Evolutionary conservation across 805 yeast genomes (phyloP), one percentile per base, ranked within the genome.

Genomic region (Metschnikowia vanudenii): DNA sequence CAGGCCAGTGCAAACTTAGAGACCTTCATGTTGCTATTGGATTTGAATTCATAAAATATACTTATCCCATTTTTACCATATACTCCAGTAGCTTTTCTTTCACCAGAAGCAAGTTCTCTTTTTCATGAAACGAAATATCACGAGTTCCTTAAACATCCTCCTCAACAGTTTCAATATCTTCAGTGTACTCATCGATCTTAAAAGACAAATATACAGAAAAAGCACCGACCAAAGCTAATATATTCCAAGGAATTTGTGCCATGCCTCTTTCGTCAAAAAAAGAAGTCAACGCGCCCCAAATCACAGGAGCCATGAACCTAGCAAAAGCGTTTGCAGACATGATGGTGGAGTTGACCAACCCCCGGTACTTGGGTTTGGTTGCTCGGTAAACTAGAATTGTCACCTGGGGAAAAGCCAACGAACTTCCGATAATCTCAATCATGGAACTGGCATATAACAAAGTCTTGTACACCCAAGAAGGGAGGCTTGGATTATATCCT

Each of bases 271-370:
- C 46, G 43, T 68, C 70, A 18, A 58, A 59, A 20, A 53, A 56
- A 2, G 73, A 58, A 50, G 69, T 68, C 24, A 71, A 48, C 22
- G 56, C 64, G 3, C 86, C 86, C 82, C 84, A 80, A 1, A 67
- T 28, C 7, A 80, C 58, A 0, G 87, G 88, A 2, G 81, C 86
- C 0, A 75, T 37, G 43, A 76, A 80, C 52, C 87, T 64, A 0
- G 85, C 83, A 29, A 76, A 60, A 1, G 87, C 74, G 16, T 76
- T 63, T 31, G 75, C 68, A 34, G 81, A 74, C 59, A 81, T 72
- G 3, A 81, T 69, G 14, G 79, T 71, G 13, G 84, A 82, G 57
- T 82, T 82, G 45, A 82, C 73, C 54, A 78, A 73, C 1, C 84
- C 85, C 39, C 84, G 68, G 51, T 80, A 76, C 49, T 74, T 68